Evolutionary conservation across 176 grass and related monocot genomes (phyloP).

Genomic region (Panicum miliaceum): DNA sequence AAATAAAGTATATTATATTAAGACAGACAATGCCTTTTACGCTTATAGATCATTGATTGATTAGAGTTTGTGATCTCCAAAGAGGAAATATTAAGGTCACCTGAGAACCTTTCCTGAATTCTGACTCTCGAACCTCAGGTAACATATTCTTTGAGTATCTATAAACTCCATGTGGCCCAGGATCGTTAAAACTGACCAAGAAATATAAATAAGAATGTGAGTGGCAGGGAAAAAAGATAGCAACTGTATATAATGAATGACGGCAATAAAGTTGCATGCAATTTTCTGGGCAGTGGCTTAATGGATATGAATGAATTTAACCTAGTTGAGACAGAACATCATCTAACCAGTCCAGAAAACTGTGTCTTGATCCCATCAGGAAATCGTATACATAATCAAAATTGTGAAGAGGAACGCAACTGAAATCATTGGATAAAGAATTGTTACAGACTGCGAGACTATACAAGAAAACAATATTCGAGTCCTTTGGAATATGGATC

Average conservation of each 20-base stretch:
- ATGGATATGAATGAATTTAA: slow-evolving; percentile 12
- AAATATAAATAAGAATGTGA: slow-evolving; percentile 45
- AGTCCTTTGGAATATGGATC: background rate
- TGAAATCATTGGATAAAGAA: slow-evolving; percentile 42
- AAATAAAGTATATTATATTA: background rate
- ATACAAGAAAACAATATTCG: slow-evolving; percentile 2
- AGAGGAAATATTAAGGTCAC: slow-evolving; percentile 38
- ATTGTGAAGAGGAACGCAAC: slow-evolving; percentile 88
- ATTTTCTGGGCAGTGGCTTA: background rate
- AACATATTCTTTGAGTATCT: slow-evolving; percentile 70
- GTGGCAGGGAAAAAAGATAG: background rate
- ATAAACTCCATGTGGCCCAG: slow-evolving; percentile 79
- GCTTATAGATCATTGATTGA: background rate
- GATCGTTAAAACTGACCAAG: slow-evolving; percentile 71
- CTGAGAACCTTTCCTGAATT: slow-evolving; percentile 92
- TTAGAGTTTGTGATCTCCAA: background rate
- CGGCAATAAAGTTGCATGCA: background rate
- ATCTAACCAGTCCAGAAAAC: slow-evolving; percentile 81
- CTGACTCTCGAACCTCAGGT: slow-evolving; percentile 58
- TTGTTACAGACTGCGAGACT: slow-evolving; percentile 17
- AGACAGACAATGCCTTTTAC: background rate
- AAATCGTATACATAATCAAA: slow-evolving; percentile 90
- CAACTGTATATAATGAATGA: background rate
- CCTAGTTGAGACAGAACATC: background rate
- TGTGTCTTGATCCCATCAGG: slow-evolving; percentile 73